Conservation (phyloP, 208 protist species). For the Crithidia acanthocephali region DNA sequence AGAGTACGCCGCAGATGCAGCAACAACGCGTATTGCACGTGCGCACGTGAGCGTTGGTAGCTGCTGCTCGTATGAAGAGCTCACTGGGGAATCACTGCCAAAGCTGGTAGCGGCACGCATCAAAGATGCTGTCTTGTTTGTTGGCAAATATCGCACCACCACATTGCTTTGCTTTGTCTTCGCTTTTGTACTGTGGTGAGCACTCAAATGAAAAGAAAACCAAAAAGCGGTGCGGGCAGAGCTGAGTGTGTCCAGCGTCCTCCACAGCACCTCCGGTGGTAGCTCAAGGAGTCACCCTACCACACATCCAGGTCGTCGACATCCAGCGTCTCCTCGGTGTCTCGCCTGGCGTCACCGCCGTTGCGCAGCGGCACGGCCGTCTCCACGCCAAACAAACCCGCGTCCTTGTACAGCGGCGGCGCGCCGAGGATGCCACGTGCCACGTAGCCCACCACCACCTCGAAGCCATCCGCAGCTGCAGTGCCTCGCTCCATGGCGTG, state of each 20-base stretch:
- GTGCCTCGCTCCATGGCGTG: background rate
- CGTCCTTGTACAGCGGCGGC: conserved; percentile 18
- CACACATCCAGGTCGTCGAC: conserved; percentile 17
- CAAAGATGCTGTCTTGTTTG: too few relatives aligned
- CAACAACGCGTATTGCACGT: too few relatives aligned
- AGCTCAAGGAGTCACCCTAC: conserved; percentile 5
- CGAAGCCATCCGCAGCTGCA: conserved; percentile 74
- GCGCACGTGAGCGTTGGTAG: too few relatives aligned
- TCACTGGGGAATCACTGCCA: too few relatives aligned
- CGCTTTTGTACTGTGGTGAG: too few relatives aligned
- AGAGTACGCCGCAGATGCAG: too few relatives aligned
- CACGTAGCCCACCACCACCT: conserved; percentile 93
- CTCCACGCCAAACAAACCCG: conserved; percentile 6
- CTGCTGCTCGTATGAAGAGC: too few relatives aligned
- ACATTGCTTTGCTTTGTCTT: too few relatives aligned
- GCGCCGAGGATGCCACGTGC: conserved; percentile 23
- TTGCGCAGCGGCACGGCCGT: conserved; percentile 2
- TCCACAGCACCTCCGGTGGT: background rate
- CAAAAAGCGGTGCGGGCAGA: too few relatives aligned
- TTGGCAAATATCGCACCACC: too few relatives aligned
- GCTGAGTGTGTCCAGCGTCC: background rate
- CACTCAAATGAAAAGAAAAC: too few relatives aligned
- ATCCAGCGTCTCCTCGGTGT: background rate
- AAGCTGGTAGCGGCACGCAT: too few relatives aligned
- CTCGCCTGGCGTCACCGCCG: conserved; percentile 3